Evolutionary conservation across 805 yeast species (phyloP), one percentile per base, ranked within the genome.

Genomic region (Candida coquimbonensis): DNA sequence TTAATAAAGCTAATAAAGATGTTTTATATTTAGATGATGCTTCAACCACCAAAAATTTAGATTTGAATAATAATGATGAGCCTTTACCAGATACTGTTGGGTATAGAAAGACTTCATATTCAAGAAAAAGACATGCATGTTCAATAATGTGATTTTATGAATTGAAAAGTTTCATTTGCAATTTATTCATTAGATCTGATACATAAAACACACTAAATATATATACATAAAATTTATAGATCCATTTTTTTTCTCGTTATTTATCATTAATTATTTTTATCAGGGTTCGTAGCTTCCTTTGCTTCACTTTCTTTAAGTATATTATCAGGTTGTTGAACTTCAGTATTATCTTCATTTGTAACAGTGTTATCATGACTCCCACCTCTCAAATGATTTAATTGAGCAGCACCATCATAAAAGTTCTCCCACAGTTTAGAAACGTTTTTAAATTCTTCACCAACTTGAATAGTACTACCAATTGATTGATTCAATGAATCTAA

Each of bases 371-470:
- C 35, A 50, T 59, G 32, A 61, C 37, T 36, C 54, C 54, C 19
- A 59, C 62, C 31, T 52, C 47, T 36, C 12, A 27, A 27, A 7
- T 66, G 67, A 12, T 64, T 66, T 19, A 70, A 42, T 0, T 27
- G 31, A 12, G 31, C 12, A 12, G 12, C 31, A 9, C 80, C 80
- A 55, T 78, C 77, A 54, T 84, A 83, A 55, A 84, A 83, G 34
- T 73, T 73, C 32, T 73, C 67, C 95, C 95, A 85, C 33, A 84
- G 66, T n/a, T 72, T 65, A 3, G 89, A 75, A 14, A 83, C 86
- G 42, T 77, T 75, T 47, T 83, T 86, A 54, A 84, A 85, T 49
- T 83, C 90, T 56, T 80, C 79, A 1, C 93, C 90, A 3, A 85
- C 87, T 21, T 83, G 82, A 14, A 83, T 73, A 3, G 81, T 75